Evolutionary conservation across 2,329 filamentous ascomycete genomes (phyloP), one percentile per base, ranked within the genome.

Genomic region (Scopulariopsis brevicaulis): DNA sequence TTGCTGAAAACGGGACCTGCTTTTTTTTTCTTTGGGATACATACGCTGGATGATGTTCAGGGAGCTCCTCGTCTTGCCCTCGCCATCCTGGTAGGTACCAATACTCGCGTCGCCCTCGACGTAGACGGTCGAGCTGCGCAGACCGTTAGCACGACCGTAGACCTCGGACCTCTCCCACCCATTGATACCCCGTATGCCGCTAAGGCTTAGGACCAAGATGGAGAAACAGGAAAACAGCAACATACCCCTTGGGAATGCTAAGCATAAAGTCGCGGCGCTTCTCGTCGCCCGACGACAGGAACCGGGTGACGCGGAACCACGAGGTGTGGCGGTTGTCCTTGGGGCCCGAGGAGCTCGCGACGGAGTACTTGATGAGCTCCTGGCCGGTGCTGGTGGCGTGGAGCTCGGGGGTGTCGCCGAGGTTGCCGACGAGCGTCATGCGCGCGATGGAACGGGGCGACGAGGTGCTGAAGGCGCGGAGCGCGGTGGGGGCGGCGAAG

Each of bases 351-450:
- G 76, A 85, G 66, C 84, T 88, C 56, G 83, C 92, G 62, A 99
- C 76, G 4, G 84, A 75, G 70, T 96, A 97, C 65, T 81, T 83
- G 67, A 97, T 69, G 59, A 96, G 67, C 62, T 95, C 88, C 62
- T 79, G 80, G 59, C 90, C 90, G 56, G 76, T 85, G 66, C 82
- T 80, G 54, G 88, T 89, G 60, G 83, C 71, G 43, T 81, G 78
- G 63, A 91, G 67, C 77, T 96, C 92, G 59, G 94, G 93, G 57
- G 83, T 80, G 65, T 84, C 82, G 61, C 82, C 90, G 56, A 99
- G 84, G 71, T 91, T 87, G 68, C 94, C 94, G 65, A 96, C 81
- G 71, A 99, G 78, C 67, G 85, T 87, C 77, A 99, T 87, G 73
- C 86, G 87, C 64, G 94, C 89, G 64, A 94, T 68, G 62, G 79